Evolutionary conservation across 164 flowering plant species (phyloP).

Genomic region (Piper longum): DNA sequence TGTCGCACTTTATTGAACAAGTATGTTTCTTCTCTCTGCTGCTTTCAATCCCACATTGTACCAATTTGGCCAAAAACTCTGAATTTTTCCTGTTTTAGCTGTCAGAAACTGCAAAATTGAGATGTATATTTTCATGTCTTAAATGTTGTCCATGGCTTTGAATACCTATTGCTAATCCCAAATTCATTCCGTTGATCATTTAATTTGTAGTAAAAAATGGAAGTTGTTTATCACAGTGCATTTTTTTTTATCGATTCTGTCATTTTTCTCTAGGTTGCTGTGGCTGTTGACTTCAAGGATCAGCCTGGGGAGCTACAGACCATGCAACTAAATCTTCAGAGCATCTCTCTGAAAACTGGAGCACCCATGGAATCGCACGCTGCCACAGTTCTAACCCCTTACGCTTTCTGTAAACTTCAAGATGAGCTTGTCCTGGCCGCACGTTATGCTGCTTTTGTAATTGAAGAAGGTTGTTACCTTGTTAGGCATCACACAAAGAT

Average conservation of each 20-base stretch:
- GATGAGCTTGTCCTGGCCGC: constrained; percentile 87
- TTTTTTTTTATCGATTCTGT: too few relatives aligned
- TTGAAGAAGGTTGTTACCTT: constrained; percentile 53
- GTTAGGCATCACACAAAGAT: constrained; percentile 81
- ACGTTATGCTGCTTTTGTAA: constrained; percentile 74
- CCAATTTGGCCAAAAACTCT: too few relatives aligned
- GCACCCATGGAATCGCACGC: constrained; percentile 98
- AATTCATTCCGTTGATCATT: too few relatives aligned
- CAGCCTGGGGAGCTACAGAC: constrained; percentile 90
- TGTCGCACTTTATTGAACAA: constrained; percentile 84
- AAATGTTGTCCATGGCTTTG: too few relatives aligned
- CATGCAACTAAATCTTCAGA: constrained; percentile 94
- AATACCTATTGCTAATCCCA: too few relatives aligned
- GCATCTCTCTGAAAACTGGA: constrained; percentile 77
- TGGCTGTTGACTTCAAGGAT: constrained; percentile 80
- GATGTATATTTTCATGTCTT: too few relatives aligned
- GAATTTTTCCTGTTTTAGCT: neutral
- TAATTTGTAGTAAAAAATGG: too few relatives aligned
- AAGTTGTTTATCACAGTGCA: neutral
- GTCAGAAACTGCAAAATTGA: too few relatives aligned
- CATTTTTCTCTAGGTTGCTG: constrained; percentile 44
- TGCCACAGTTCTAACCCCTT: constrained; percentile 74
- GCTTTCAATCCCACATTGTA: neutral
- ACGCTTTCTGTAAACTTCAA: constrained; percentile 83
- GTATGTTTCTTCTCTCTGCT: constrained; percentile 22